Conservation (phyloP, 202 grass and related monocot genomes). For the Panicum virgatum region DNA sequence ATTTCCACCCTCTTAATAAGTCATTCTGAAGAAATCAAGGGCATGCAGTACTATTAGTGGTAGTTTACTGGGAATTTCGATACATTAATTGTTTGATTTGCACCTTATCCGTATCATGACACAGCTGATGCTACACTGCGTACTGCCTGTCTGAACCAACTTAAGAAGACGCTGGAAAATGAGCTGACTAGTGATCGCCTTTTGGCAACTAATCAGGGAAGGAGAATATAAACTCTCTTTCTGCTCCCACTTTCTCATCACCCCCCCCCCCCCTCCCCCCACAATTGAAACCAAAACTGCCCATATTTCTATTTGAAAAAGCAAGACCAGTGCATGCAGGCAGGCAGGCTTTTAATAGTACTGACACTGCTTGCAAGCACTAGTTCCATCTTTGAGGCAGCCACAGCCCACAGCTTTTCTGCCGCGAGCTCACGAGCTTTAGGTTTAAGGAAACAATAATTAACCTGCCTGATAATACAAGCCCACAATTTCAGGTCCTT, state of each 20-base stretch:
- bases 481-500: slow-evolving; percentile 45
- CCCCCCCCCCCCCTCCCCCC: too few species aligned
- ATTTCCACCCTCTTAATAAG: not conserved
- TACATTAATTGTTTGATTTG: not conserved
- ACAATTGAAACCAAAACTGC: slow-evolving; percentile 31
- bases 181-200: not conserved
- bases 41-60: not conserved
- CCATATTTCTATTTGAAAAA: slow-evolving; percentile 39
- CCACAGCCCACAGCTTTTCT: slow-evolving; percentile 35
- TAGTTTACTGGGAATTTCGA: not conserved
- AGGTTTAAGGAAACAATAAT: not conserved
- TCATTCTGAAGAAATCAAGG: not conserved
- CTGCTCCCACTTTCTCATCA: slow-evolving; percentile 6
- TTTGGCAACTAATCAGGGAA: slow-evolving; percentile 13
- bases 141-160: not conserved
- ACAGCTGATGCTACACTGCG: not conserved
- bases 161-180: not conserved
- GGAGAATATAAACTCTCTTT: slow-evolving; percentile 28
- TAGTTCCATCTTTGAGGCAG: slow-evolving; percentile 16
- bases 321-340: slow-evolving; percentile 10
- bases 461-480: not conserved
- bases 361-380: slow-evolving; percentile 22
- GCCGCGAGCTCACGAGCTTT: slow-evolving; percentile 32
- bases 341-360: slow-evolving; percentile 28
- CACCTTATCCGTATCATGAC: not conserved